Conservation (phyloP, 2,329 filamentous ascomycete genomes). For the Beauveria brongniartii region DNA sequence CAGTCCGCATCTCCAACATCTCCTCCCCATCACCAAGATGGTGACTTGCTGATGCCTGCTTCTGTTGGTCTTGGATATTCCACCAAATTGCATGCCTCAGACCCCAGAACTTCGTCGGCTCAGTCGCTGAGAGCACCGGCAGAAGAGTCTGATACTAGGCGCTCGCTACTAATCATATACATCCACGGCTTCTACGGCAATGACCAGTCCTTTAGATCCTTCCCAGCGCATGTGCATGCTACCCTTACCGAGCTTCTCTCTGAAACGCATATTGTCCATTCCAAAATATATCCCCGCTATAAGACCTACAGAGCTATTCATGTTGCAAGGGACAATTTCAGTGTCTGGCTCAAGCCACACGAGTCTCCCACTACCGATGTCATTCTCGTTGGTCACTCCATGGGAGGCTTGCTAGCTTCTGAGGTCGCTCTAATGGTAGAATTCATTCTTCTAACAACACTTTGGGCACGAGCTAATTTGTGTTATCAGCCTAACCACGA, state of each 20-base stretch:
- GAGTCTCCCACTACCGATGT: constrained; percentile 68
- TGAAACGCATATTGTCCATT: constrained; percentile 73
- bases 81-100: constrained; percentile 16
- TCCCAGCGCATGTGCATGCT: constrained; percentile 80
- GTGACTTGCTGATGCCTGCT: not conserved
- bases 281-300: constrained; percentile 78
- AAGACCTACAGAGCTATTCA: constrained; percentile 65
- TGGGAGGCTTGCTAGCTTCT: constrained; percentile 77
- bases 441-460: constrained; percentile 12
- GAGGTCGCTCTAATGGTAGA: constrained; percentile 62
- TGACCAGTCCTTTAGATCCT: constrained; percentile 78
- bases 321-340: constrained; percentile 75
- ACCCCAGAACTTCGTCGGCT: constrained; percentile 42
- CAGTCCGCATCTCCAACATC: not conserved
- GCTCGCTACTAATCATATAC: constrained; percentile 67
- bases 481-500: constrained; percentile 24
- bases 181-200: constrained; percentile 89
- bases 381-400: constrained; percentile 78
- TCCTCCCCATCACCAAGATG: not conserved
- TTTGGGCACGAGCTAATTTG: not conserved
- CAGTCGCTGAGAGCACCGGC: constrained; percentile 31
- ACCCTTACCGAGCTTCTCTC: constrained; percentile 57
- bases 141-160: constrained; percentile 25
- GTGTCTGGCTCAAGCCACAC: constrained; percentile 71
- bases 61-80: not conserved